These are phyloP conservation scores for Cladophialophora yegresii DNA, from an alignment of 2,329 filamentous ascomycete species.

Conservation along the genomic window DNA sequence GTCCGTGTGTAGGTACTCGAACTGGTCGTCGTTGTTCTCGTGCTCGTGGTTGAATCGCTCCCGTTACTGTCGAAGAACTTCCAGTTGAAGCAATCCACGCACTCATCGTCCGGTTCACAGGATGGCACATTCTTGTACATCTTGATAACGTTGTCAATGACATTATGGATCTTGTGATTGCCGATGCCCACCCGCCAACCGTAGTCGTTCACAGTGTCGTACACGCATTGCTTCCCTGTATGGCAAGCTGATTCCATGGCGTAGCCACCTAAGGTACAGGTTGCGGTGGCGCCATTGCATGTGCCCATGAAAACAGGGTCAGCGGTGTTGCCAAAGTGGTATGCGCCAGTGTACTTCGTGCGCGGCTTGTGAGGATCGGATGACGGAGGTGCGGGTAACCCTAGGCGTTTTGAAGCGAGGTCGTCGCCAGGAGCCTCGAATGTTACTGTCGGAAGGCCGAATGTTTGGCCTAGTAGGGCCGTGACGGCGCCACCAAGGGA, in stretches of 20 bases:
- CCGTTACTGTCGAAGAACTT: conserved; percentile 94
- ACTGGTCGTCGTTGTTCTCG: conserved; percentile 58
- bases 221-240: conserved; percentile 81
- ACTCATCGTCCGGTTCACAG: conserved; percentile 75
- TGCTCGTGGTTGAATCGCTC: conserved; percentile 71
- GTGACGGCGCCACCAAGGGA: conserved; percentile 88
- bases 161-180: conserved; percentile 84
- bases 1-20: conserved; percentile 72
- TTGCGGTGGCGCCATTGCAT: conserved; percentile 85
- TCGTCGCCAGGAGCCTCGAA: conserved; percentile 94
- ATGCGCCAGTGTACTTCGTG: conserved; percentile 72
- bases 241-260: conserved; percentile 93
- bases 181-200: conserved; percentile 90
- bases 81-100: conserved; percentile 88
- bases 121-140: conserved; percentile 78
- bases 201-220: conserved; percentile 87
- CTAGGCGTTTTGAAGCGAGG: conserved; percentile 78
- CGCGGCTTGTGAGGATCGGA: conserved; percentile 68
- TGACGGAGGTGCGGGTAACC: conserved; percentile 80
- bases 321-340: conserved; percentile 92
- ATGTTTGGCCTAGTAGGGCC: conserved; percentile 86
- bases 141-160: conserved; percentile 83
- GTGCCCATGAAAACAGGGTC: conserved; percentile 93
- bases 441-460: conserved; percentile 84
- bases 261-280: conserved; percentile 89